Evolutionary conservation across 345 rosid genomes (phyloP).

Genomic region (Brassica nigra): DNA sequence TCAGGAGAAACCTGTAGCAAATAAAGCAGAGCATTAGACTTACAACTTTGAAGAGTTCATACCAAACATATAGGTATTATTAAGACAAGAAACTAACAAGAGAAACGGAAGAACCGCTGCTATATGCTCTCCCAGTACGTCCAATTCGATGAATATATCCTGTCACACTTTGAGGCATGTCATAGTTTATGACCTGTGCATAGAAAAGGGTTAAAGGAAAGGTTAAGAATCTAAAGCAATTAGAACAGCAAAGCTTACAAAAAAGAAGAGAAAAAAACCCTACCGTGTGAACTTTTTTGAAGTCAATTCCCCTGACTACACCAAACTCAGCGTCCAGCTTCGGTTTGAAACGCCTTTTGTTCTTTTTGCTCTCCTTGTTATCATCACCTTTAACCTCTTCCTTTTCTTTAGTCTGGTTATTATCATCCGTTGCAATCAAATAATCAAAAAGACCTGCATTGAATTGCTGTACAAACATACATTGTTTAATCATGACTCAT

Average conservation of each 20-base stretch:
- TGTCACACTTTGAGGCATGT: constrained; percentile 69
- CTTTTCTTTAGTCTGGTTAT: constrained; percentile 59
- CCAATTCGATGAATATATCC: constrained; percentile 96
- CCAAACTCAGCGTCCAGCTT: constrained; percentile 85
- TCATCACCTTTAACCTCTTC: constrained; percentile 39
- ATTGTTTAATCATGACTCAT: background rate
- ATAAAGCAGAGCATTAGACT: constrained; percentile 19
- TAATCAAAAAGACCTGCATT: constrained; percentile 95
- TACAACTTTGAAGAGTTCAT: background rate
- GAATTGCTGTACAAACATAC: constrained; percentile 65
- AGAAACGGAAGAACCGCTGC: constrained; percentile 68
- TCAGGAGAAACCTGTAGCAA: constrained; percentile 66
- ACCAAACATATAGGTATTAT: background rate
- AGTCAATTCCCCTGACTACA: constrained; percentile 94
- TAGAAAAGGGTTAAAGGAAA: background rate
- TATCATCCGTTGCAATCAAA: constrained; percentile 83
- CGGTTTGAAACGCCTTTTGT: constrained; percentile 52
- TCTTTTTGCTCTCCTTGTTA: constrained; percentile 47
- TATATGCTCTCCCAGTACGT: constrained; percentile 90
- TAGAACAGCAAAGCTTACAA: background rate
- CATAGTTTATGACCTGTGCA: constrained; percentile 79
- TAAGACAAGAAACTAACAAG: constrained; percentile 55
- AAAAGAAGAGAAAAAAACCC: background rate
- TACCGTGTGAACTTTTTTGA: constrained; percentile 91
- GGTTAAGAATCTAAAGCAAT: background rate